A percentile compares a stretch with the other conserved stretches of the same genome.
Evolutionary conservation across 176 grass and related monocot species (phyloP).

Genomic region (Avena insularis): DNA sequence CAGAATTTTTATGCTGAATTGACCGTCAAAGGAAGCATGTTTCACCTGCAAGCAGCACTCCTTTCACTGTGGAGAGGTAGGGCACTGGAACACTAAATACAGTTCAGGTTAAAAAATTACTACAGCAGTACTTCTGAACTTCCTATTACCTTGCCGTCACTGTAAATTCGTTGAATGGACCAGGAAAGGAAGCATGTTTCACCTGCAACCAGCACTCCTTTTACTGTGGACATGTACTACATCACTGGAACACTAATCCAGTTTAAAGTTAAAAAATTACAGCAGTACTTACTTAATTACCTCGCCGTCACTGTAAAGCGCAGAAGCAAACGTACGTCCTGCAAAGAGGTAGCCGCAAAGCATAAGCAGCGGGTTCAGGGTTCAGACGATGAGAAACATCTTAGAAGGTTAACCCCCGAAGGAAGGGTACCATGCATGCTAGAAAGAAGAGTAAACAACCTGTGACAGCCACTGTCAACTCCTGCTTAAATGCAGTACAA

Average conservation of each 20-base stretch:
- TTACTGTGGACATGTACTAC: not conserved
- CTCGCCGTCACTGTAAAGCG: conserved; percentile 9
- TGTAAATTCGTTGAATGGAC: not conserved
- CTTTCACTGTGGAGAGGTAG: not conserved
- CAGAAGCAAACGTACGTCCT: conserved; percentile 19
- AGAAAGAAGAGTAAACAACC: conserved; percentile 39
- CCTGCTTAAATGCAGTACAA: conserved; percentile 44
- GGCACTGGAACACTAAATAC: not conserved
- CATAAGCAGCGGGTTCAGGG: conserved; percentile 2
- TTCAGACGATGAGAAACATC: conserved; percentile 36
- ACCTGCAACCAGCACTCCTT: not conserved
- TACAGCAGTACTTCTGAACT: conserved; percentile 9
- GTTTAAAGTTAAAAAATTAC: conserved; percentile 6
- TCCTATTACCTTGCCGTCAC: not conserved
- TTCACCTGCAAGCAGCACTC: not conserved
- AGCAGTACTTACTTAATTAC: conserved; percentile 25
- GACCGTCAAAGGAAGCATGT: not conserved
- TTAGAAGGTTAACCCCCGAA: conserved; percentile 42
- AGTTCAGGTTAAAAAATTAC: not conserved
- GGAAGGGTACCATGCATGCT: conserved; percentile 29
- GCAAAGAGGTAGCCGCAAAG: conserved; percentile 48
- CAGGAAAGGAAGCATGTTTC: not conserved
- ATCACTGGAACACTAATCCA: not conserved
- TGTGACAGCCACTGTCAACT: conserved; percentile 54
- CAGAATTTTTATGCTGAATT: not conserved